Base-by-base conservation (phyloP, 2,329 filamentous ascomycete species). In the Penicillium sumatraense region DNA sequence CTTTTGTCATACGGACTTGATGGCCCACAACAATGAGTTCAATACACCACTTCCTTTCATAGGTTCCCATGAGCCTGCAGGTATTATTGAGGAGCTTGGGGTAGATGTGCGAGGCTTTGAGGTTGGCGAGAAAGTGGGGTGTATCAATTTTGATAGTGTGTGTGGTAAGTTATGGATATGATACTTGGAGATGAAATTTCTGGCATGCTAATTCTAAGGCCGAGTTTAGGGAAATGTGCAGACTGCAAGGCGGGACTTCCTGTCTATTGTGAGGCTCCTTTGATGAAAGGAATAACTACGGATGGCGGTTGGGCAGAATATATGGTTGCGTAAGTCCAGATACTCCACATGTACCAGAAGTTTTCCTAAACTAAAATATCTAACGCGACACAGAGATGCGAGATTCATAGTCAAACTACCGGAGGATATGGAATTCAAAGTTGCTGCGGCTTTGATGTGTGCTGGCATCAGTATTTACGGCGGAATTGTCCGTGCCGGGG, bases 1-100 rank as follows among this genome's bases (percentile, higher is more conserved):
- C 1, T 79, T 86, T 64, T 87, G 85, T 72, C 85, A 88, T 72
- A 87, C 85, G 1, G 85, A 87, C 71, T 69, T 70, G 57, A 84
- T 86, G 81, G 82, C 86, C 3, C 62, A 65, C 6, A 63, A 73
- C 2, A 84, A 84, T 45, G 68, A 77, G 42, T 81, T 86, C 66
- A 69, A 66, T 6, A 76, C 77, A 0, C 52, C 68, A 3, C 73
- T 86, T 1, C 84, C 84, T 0, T 75, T 77, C 53, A 85, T 78
- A 8, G 81, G 75, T 6, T 86, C 81, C 0, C 83, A 86, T 65
- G 83, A 87, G 68, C 83, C 82, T 16, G 72, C 81, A 14, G 83
- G 83, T 16, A 83, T 83, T 16, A 77, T 86, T 48, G 80, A 80
- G 7, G 75, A 78, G 1, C 56, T 79, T 3, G 83, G 83, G 2